These are phyloP conservation scores for Eucalyptus pauciflora DNA, from an alignment of 345 rosid genomes.

Conservation along the genomic window DNA sequence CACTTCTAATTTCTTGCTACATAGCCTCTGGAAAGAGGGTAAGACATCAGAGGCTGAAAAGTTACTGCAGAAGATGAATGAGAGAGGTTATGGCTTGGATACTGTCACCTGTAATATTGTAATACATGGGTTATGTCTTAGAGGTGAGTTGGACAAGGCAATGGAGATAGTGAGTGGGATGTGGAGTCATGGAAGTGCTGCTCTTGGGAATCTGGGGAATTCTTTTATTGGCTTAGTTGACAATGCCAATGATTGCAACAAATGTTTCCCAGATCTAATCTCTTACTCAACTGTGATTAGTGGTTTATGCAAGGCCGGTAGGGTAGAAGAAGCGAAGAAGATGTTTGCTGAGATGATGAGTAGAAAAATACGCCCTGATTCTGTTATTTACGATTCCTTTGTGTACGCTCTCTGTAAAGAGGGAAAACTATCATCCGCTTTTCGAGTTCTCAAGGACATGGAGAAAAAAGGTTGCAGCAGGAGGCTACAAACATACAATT, in stretches of 20 bases:
- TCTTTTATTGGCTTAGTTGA: slow-evolving; percentile 66
- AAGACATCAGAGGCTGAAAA: slow-evolving; percentile 78
- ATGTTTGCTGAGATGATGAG: slow-evolving; percentile 70
- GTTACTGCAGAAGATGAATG: slow-evolving; percentile 74
- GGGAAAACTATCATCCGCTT: slow-evolving; percentile 88
- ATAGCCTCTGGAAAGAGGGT: slow-evolving; percentile 71
- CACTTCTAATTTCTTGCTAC: slow-evolving; percentile 78
- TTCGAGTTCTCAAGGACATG: slow-evolving; percentile 95
- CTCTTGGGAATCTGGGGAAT: slow-evolving; percentile 79
- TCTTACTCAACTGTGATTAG: slow-evolving; percentile 70
- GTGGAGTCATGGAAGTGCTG: slow-evolving; percentile 89
- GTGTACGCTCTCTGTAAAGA: slow-evolving; percentile 71
- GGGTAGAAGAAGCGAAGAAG: slow-evolving; percentile 75
- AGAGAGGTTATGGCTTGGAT: slow-evolving; percentile 67
- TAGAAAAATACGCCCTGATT: slow-evolving; percentile 70
- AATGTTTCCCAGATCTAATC: slow-evolving; percentile 67
- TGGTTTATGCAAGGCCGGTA: slow-evolving; percentile 71
- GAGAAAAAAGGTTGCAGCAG: slow-evolving; percentile 79
- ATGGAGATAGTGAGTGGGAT: slow-evolving; percentile 64
- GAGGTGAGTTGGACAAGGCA: slow-evolving; percentile 80
- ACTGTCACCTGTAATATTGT: slow-evolving; percentile 87
- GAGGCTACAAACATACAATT: slow-evolving; percentile 78
- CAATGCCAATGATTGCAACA: slow-evolving; percentile 37
- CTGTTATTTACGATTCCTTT: slow-evolving; percentile 57
- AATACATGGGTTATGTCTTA: slow-evolving; percentile 70